Base-by-base conservation (phyloP, 1,139 yeast species). In the Hansenula anomala region DNA sequence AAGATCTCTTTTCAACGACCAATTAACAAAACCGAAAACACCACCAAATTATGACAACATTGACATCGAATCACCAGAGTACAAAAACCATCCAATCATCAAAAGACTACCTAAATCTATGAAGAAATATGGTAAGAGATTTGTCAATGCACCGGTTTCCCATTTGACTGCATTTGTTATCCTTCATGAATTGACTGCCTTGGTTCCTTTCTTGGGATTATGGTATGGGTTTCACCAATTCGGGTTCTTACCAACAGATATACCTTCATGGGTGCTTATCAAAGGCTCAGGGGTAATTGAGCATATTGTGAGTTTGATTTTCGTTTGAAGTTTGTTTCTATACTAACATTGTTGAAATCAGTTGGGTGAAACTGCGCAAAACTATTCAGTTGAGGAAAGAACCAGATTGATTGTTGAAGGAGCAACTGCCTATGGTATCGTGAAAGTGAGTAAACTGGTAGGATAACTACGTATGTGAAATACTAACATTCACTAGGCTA, bases 171-270 rank as follows among this genome's bases (percentile, higher is more conserved):
- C 95, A 4, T 87, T 90, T 52, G 59, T 86, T 11, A 62, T 89
- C 2, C 66, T 90, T n/a, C 97, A 90, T 55, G 97, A 90, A 57
- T 51, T 87, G 33, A 75, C 96, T 0, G 96, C 97, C 2, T 71
- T 90, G 6, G 73, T 80, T 7, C 97, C 97, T 1, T 69, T 90
- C 36, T 64, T 87, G 25, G 79, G 80, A 0, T 56, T 89, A 2
- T 88, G 96, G 96, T 85, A 79, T 54, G 48, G 72, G 1, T 75
- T 87, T 49, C 85, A 86, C 59, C 70, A 78, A 43, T 68, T 63
- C 36, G 72, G 74, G 37, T 64, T 71, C 45, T 51, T 63, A 3
- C 73, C 76, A 0, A 58, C 81, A 18, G 84, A 80, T 37, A 54
- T 83, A 23, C 92, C 95, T 0, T 72, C 75, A 10, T 80, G 85